Conservation (phyloP, 352 stramenopile genomes). For the Pythium scleroteichum region DNA sequence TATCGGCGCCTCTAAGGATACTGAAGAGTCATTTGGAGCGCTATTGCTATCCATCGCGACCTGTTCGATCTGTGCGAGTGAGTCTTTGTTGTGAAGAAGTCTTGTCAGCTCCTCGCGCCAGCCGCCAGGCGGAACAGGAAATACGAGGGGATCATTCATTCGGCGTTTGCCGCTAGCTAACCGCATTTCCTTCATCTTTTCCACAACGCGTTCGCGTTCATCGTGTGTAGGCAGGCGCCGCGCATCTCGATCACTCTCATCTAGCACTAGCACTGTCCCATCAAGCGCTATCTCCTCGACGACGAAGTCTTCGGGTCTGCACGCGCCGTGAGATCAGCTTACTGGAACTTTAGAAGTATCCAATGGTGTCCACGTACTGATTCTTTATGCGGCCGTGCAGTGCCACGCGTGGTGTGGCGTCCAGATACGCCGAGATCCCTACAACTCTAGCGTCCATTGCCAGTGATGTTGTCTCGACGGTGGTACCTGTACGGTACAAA, state of each 20-base stretch:
- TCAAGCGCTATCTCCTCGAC: slow-evolving; percentile 64
- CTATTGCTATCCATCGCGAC: slow-evolving; percentile 2
- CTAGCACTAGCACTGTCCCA: slow-evolving; percentile 42
- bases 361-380: slow-evolving; percentile 37
- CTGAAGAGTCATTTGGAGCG: neutral
- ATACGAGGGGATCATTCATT: slow-evolving; percentile 41
- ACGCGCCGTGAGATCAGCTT: neutral
- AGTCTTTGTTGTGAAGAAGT: slow-evolving; percentile 29
- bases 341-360: neutral
- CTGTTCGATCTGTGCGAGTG: slow-evolving; percentile 16
- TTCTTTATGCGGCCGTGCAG: slow-evolving; percentile 48
- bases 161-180: slow-evolving; percentile 22
- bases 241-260: slow-evolving; percentile 13
- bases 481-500: neutral
- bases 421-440: slow-evolving; percentile 51
- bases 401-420: slow-evolving; percentile 7
- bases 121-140: slow-evolving; percentile 46
- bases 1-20: slow-evolving; percentile 36
- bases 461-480: neutral
- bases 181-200: slow-evolving; percentile 31
- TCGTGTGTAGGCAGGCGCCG: slow-evolving; percentile 33
- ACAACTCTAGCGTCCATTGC: slow-evolving; percentile 33
- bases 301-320: slow-evolving; percentile 62
- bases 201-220: slow-evolving; percentile 37
- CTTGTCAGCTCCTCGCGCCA: slow-evolving; percentile 49